Base-by-base conservation (phyloP, 805 yeast genomes). In the Pichia heedii region DNA sequence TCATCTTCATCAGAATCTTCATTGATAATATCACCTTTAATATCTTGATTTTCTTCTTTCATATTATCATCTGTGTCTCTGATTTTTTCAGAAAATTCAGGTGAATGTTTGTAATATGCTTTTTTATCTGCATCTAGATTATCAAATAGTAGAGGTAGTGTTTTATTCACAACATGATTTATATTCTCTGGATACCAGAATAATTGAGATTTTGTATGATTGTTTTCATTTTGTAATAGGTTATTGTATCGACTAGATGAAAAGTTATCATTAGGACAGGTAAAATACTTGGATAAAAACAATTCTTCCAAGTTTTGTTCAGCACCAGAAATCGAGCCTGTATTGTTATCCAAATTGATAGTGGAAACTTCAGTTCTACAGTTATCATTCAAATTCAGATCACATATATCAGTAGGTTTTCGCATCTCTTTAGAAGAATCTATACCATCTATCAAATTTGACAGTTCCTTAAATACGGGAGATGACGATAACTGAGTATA, bases 401-500 rank as follows among this genome's bases (percentile, higher is more conserved):
- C n/a, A n/a, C n/a, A n/a, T n/a, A 35, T n/a, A 13, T 10, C 8
- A 18, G 8, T 8, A 2, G 21, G 61, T 13, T 54, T 60, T 2
- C 12, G 8, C 5, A 63, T 62, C 42, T 61, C 64, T 3, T 50
- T 51, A 4, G 49, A 24, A 0, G 40, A 34, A 45, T 54, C 54
- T 18, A 38, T 48, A 1, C 41, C 37, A 30, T 52, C 9, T 50
- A 22, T 53, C 46, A 22, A 46, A 37, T 20, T 46, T 22, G 40
- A 61, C 33, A 26, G 55, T 53, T 40, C 56, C 52, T 27, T 55
- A 53, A 49, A 63, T 65, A 40, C 56, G 68, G 49, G 60, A 38
- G 48, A 70, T 0, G 79, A 74, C 20, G 78, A 70, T 6, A 76
- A 52, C 45, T 70, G 73, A n/a, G 60, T 61, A 47, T 70, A 73